Evolutionary conservation across 139 green algal species (phyloP), one percentile per base, ranked within the genome.

Genomic region (Pleodorina starrii): DNA sequence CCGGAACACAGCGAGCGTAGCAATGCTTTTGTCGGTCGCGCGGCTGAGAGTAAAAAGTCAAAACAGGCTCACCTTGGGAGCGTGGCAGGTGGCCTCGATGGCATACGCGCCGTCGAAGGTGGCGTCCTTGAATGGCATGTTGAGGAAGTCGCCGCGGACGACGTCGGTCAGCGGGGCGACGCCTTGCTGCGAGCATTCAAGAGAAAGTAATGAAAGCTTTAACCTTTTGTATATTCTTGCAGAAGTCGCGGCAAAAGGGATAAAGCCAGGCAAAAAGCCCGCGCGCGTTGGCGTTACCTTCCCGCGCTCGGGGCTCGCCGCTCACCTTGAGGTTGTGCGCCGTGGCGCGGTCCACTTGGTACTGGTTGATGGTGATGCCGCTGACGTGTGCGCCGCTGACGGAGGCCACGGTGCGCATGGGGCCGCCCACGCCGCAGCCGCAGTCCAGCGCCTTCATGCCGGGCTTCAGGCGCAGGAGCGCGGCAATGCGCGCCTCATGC

Each of bases 41-140:
- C 54, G 29, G 9, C 54, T 4, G 54, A 27, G 51, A 60, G 14
- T 17, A 60, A 60, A 60, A 60, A 17, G 51, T 60, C 14, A 60
- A 25, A 60, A 60, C 14, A 60, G 50, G 9, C 54, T 32, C 7
- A 97, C 94, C 91, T 95, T 96, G 80, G 95, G 93, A 3, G 98
- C 97, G 90, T 99, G 98, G 95, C 98, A 99, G 25, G 98, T 99
- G 2, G 98, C 98, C 94, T 99, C 98, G 42, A 99, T 98, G 32
- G 96, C 96, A 86, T 99, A 99, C 0, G 96, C 97, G 19, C 88
- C 97, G 80, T 99, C 98, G 79, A 99, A 99, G 57, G 85, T 96
- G 69, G 85, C 88, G 32, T 95, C 89, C 44, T 94, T 88, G 90
- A 99, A 99, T 2, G 97, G 97, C 94, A 99, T 97, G 25, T 98